A percentile compares a stretch with the other conserved stretches of the same genome.
Conservation (phyloP, 306 rosid species). For the Fragaria nilgerrensis region DNA sequence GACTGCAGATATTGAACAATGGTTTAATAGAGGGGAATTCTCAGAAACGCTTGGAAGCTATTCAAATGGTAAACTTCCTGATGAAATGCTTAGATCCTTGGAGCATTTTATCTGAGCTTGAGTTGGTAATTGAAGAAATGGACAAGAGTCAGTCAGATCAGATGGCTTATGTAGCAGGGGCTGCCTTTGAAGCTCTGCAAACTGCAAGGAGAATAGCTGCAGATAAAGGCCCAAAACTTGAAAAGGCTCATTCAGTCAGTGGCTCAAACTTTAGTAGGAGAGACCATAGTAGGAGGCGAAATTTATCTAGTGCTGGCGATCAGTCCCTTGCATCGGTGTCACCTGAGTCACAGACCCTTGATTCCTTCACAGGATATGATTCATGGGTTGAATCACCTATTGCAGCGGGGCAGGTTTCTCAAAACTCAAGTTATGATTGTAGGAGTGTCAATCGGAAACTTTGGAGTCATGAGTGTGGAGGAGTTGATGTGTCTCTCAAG, state of each 20-base stretch:
- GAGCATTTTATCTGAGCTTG: slow-evolving; percentile 72
- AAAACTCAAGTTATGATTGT: slow-evolving; percentile 27
- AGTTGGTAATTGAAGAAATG: slow-evolving; percentile 70
- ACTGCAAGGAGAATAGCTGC: slow-evolving; percentile 56
- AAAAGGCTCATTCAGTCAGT: slow-evolving; percentile 47
- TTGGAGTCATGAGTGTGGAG: slow-evolving; percentile 68
- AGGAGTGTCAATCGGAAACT: slow-evolving; percentile 70
- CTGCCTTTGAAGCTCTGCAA: slow-evolving; percentile 88
- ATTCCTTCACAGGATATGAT: slow-evolving; percentile 59
- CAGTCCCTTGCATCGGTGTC: slow-evolving; percentile 55
- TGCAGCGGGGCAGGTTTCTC: slow-evolving; percentile 40
- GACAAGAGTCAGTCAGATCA: slow-evolving; percentile 70
- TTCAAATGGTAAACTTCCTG: slow-evolving; percentile 80
- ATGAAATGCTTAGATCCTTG: slow-evolving; percentile 75
- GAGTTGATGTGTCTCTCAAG: slow-evolving; percentile 76
- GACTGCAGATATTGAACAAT: slow-evolving; percentile 51
- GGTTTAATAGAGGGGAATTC: slow-evolving; percentile 66
- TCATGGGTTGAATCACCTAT: slow-evolving; percentile 60
- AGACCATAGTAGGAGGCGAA: slow-evolving; percentile 21
- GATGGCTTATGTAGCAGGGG: slow-evolving; percentile 77
- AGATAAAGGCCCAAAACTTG: slow-evolving; percentile 46
- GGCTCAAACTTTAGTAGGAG: slow-evolving; percentile 59
- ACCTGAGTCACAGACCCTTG: slow-evolving; percentile 61
- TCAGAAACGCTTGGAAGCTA: slow-evolving; percentile 65
- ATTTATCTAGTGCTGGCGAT: slow-evolving; percentile 39